Evolutionary conservation across 2,329 filamentous ascomycete genomes (phyloP), one percentile per base, ranked within the genome.

Genomic region (Trichophyton mentagrophytes): DNA sequence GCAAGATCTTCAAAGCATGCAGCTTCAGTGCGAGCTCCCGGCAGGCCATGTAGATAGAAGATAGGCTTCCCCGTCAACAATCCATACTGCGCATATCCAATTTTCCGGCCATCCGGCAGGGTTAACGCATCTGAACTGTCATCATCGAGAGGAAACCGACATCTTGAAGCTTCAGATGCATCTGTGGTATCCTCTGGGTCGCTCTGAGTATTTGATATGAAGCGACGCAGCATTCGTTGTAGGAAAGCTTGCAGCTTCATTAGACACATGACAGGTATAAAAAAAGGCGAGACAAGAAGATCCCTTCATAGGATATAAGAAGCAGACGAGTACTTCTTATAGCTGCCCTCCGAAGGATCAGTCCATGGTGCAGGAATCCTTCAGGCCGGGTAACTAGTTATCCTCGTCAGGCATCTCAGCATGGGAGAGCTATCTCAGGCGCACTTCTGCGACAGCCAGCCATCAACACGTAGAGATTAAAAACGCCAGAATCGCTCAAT

Each of bases 11-110:
- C 69, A 62, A 73, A 69, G 11, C 69, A 63, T 36, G 69, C 70
- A 17, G 67, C 72, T 67, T 79, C 76, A 13, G 75, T 67, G 46
- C 77, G 74, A 9, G 73, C 78, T 15, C 71, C 73, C 3, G 75
- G 75, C 51, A 72, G 72, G 44, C 76, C 74, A 61, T 79, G 76
- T 57, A 76, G 69, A 65, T 73, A 77, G 56, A 79, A 68, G 36
- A 79, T 62, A 0, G 72, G 67, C 3, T 62, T 62, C 9, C 69
- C 71, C 4, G 60, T 67, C 5, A 64, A 63, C 3, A 61, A 66
- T 38, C 77, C 77, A 65, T 77, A 78, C 47, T 74, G 66, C 15
- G 76, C 74, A 64, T 73, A 74, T 3, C 72, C 70, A 1, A 75
- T 65, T 59, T 67, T 71, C 13, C 73, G 70, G 6, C 71, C 72